A percentile compares a stretch with the other conserved stretches of the same genome.
Conservation (phyloP, 306 rosid genomes). For the Senna siamea region DNA sequence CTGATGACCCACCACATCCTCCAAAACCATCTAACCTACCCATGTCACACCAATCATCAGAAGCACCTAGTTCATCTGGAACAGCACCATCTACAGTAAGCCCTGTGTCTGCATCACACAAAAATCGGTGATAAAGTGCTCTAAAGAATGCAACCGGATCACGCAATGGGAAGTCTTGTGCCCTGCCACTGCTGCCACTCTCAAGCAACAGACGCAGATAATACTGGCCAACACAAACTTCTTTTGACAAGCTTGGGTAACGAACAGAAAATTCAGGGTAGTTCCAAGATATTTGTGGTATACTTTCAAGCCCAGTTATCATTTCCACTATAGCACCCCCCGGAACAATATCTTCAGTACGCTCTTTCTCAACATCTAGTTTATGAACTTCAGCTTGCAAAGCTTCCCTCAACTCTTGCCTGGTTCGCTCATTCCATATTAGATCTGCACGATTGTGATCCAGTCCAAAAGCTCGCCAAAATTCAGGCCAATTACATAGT, state of each 20-base stretch:
- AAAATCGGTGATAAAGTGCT: slow-evolving; percentile 93
- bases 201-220: slow-evolving; percentile 95
- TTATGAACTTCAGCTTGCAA: slow-evolving; percentile 98
- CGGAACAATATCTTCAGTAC: slow-evolving; percentile 96
- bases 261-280: slow-evolving; percentile 89
- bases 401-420: slow-evolving; percentile 96
- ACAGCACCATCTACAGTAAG: slow-evolving; percentile 97
- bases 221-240: slow-evolving; percentile 99
- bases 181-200: slow-evolving; percentile 93
- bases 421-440: slow-evolving; percentile 98
- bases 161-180: slow-evolving; percentile 94
- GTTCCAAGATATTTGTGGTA: slow-evolving; percentile 96
- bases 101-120: slow-evolving; percentile 98
- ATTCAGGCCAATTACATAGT: slow-evolving; percentile 96
- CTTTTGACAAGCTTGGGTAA: slow-evolving; percentile 96
- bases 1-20: slow-evolving; percentile 97
- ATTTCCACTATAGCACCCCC: slow-evolving; percentile 65
- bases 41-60: slow-evolving; percentile 99
- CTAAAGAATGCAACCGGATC: slow-evolving; percentile 94
- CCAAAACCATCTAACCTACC: slow-evolving; percentile 99
- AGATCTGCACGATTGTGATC: slow-evolving; percentile 99
- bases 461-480: slow-evolving; percentile 96
- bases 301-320: slow-evolving; percentile 66
- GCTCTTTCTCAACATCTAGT: slow-evolving; percentile 96
- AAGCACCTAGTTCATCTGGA: slow-evolving; percentile 98